Evolutionary conservation across 305 asterid species (phyloP), one percentile per base, ranked within the genome.

Genomic region (Andrographis paniculata): DNA sequence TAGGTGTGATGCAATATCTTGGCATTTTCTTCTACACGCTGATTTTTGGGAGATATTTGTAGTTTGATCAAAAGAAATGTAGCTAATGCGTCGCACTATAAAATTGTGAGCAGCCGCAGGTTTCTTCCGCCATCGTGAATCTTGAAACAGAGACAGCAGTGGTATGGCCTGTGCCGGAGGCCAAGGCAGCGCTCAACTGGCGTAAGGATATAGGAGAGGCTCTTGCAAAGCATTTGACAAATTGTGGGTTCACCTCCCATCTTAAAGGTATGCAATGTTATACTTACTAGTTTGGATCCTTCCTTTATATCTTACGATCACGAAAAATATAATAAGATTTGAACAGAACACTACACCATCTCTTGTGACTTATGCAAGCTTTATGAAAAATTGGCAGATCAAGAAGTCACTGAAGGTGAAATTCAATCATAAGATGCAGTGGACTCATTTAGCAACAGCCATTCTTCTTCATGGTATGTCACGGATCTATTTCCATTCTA

Each of bases 191-290:
- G 52, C 85, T 87, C 28, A 68, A 79, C 70, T 91, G 99, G 99
- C 69, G 55, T 68, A 84, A 70, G 69, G 83, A 79, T 45, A 43
- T 91, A 41, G 99, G 96, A 60, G 93, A 91, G 74, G 79, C 74
- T 42, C 94, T 91, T 60, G 99, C 99, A 13, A 81, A 84, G 66
- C 95, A 91, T 79, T 84, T 91, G 78, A 91, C 91, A 18, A 75
- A 24, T 56, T 87, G 96, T 56, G 99, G 99, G 31, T 91, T 91
- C 68, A 64, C 54, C 53, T 87, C 99, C 55, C 79, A 81, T 55
- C 84, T 83, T 51, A 72, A 76, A 91, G 95, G 99, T 81, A 22
- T 43, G 77, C 22, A 15, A 38, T 59, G 53, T 57, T 21, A 6
- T 36, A 37, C 52, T 24, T 44, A 13, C 60, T 28, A 10, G 42